Percentiles rank a stretch among this genome's conserved stretches.
phyloP scores from a whole-genome alignment of 2,329 filamentous ascomycete species.

The Paecilomyces sp. region DNA sequence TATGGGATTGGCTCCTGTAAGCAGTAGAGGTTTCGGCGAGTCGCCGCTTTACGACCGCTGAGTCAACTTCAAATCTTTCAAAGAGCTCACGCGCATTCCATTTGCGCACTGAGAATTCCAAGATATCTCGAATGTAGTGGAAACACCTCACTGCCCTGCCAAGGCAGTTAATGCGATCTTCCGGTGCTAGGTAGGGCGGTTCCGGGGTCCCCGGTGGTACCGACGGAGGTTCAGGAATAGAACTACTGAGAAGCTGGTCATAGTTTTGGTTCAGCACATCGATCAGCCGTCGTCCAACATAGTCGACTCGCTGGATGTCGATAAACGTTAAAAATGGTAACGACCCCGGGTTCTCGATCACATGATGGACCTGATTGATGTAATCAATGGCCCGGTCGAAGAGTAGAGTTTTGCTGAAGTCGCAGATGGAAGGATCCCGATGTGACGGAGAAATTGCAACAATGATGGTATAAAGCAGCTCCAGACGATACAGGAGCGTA shows the following conservation, averaged over 20 bases:
- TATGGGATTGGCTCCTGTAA: conserved; percentile 2
- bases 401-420: conserved; percentile 71
- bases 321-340: conserved; percentile 74
- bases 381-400: conserved; percentile 86
- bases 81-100: conserved; percentile 25
- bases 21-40: conserved; percentile 1
- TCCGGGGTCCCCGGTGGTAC: conserved; percentile 24
- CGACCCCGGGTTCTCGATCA: conserved; percentile 53
- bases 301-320: conserved; percentile 79
- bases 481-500: conserved; percentile 73
- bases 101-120: conserved; percentile 24
- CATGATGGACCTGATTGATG: conserved; percentile 63
- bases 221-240: conserved; percentile 19
- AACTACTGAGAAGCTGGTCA: conserved; percentile 34
- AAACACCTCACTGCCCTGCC: conserved; percentile 26
- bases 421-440: conserved; percentile 60
- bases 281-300: conserved; percentile 52
- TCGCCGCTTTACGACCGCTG: conserved; percentile 14
- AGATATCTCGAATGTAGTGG: conserved; percentile 22
- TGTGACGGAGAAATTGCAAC: conserved; percentile 79
- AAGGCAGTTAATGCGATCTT: conserved; percentile 26
- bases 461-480: conserved; percentile 84
- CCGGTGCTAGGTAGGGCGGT: conserved; percentile 21
- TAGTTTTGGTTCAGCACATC: conserved; percentile 49
- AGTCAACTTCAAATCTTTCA: conserved; percentile 25